Base-by-base conservation (phyloP, 495 filamentous ascomycete species). In the Daldinia childiae region DNA sequence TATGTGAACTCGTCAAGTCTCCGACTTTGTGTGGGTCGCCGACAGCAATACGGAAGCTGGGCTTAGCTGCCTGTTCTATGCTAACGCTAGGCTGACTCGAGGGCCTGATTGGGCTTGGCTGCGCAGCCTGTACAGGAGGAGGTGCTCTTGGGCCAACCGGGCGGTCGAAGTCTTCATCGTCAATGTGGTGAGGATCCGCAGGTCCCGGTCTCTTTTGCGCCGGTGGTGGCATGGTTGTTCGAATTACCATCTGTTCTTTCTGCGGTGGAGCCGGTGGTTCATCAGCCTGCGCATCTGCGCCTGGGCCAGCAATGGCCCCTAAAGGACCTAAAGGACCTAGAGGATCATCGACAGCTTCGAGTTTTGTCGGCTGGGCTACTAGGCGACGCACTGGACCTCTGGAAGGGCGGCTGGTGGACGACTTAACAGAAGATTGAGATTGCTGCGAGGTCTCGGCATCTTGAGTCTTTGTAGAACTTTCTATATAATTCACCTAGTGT, bases 21-120 rank as follows among this genome's bases (percentile, higher is more conserved):
- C 95, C 96, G 62, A 99, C 94, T 79, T 98, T 99, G 79, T 97
- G 93, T 41, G 96, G 96, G 83, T 99, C 95, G 48, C 95, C 95
- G 12, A 99, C 95, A 1, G 85, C 88, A 68, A 99, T 97, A n/a
- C 92, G 84, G 78, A 98, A 98, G 29, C 85, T 90, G 12, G 95
- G 96, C 72, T 95, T 92, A 41, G 93, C 90, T 56, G 95, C 94
- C 80, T 94, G 92, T 77, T 97, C 93, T 48, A 98, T 82, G 73
- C 90, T 94, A 66, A 97, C 86, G 76, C 93, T 95, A 30, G 93
- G 92, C 69, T 93, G 91, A 29, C 87, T 87, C 68, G 90, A 86
- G 72, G 89, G 83, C 72, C 87, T 85, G 38, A 83, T 78, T 8
- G 82, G 79, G 65, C 79, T 83, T 57, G 80, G 82, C 61, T 82